phyloP scores from a whole-genome alignment of 805 yeast species.

The Priceomyces castillae region DNA sequence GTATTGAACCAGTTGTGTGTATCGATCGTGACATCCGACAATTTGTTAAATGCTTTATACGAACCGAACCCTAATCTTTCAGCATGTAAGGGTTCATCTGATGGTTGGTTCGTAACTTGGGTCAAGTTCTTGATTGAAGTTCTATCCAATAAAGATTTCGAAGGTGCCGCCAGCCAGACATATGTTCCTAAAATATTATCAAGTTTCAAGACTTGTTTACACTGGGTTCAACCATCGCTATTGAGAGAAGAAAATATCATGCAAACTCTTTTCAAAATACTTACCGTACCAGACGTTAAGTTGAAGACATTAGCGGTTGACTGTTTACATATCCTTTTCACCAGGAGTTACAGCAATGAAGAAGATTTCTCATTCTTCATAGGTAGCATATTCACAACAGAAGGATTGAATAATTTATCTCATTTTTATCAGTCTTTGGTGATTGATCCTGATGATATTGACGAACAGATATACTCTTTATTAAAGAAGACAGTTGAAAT shows the following conservation, averaged over 20 bases:
- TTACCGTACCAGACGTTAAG: constrained; percentile 57
- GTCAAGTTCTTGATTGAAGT: constrained; percentile 33
- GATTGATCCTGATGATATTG: constrained; percentile 66
- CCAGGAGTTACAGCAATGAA: constrained; percentile 64
- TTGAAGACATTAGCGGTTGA: constrained; percentile 84
- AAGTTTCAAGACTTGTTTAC: constrained; percentile 83
- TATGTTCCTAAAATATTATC: constrained; percentile 70
- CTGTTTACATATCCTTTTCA: constrained; percentile 83
- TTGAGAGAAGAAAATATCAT: constrained; percentile 66
- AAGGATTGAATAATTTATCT: constrained; percentile 68
- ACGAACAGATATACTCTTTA: constrained; percentile 76
- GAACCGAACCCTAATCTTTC: constrained; percentile 62
- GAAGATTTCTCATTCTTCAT: constrained; percentile 76
- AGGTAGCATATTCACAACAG: constrained; percentile 70
- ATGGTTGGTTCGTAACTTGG: constrained; percentile 91
- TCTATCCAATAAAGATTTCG: constrained; percentile 28
- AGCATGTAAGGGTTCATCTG: constrained; percentile 62
- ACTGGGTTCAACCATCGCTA: constrained; percentile 84
- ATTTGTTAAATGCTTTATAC: constrained; percentile 58
- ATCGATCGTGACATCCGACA: constrained; percentile 73
- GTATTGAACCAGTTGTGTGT: constrained; percentile 79
- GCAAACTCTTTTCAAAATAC: constrained; percentile 56
- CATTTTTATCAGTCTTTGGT: constrained; percentile 62
- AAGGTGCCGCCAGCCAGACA: constrained; percentile 26
- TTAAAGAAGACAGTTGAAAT: constrained; percentile 89